Percentiles rank a stretch among this genome's conserved stretches.
Evolutionary conservation across 805 yeast genomes (phyloP).

Genomic region (Candida caryicola): DNA sequence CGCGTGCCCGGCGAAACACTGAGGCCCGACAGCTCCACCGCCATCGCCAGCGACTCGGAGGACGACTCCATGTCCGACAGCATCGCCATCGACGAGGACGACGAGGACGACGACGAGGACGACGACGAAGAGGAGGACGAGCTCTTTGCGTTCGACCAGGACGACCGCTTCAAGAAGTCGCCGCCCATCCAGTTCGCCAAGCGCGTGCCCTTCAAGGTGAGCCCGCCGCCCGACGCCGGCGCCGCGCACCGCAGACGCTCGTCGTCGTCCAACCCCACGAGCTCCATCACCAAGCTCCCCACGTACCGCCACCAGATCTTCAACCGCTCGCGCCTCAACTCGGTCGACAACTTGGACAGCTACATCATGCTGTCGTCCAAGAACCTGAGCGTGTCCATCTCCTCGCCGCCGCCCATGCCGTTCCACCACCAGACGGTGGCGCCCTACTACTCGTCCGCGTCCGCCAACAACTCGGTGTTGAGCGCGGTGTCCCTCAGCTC

Average conservation of each 20-base stretch:
- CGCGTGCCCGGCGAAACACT: slow-evolving; percentile 43
- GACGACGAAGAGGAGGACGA: slow-evolving; percentile 22
- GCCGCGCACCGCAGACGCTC: slow-evolving; percentile 23
- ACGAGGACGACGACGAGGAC: slow-evolving; percentile 33
- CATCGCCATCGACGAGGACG: slow-evolving; percentile 32
- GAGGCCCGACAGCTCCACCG: slow-evolving; percentile 13
- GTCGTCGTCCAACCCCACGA: slow-evolving; percentile 22
- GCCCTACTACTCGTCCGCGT: slow-evolving; percentile 4
- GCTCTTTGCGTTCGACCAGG: slow-evolving; percentile 29
- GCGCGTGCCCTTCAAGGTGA: slow-evolving; percentile 37
- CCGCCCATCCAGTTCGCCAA: slow-evolving; percentile 43
- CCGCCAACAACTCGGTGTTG: slow-evolving; percentile 13
- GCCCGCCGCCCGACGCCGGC: slow-evolving; percentile 34
- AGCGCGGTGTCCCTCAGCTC: slow-evolving; percentile 25
- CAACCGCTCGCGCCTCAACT: slow-evolving; percentile 40
- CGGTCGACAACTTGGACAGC: slow-evolving; percentile 41
- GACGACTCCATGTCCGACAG: slow-evolving; percentile 33
- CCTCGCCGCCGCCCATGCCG: slow-evolving; percentile 28
- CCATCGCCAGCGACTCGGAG: slow-evolving; percentile 32
- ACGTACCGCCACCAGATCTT: slow-evolving; percentile 30
- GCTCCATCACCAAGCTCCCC: slow-evolving; percentile 16
- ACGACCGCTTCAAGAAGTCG: slow-evolving; percentile 19
- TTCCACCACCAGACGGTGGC: slow-evolving; percentile 3
- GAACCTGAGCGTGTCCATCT: slow-evolving; percentile 31
- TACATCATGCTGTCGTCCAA: slow-evolving; percentile 41